Evolutionary conservation across 208 protist genomes (phyloP).

Genomic region (Lotmaria passim): DNA sequence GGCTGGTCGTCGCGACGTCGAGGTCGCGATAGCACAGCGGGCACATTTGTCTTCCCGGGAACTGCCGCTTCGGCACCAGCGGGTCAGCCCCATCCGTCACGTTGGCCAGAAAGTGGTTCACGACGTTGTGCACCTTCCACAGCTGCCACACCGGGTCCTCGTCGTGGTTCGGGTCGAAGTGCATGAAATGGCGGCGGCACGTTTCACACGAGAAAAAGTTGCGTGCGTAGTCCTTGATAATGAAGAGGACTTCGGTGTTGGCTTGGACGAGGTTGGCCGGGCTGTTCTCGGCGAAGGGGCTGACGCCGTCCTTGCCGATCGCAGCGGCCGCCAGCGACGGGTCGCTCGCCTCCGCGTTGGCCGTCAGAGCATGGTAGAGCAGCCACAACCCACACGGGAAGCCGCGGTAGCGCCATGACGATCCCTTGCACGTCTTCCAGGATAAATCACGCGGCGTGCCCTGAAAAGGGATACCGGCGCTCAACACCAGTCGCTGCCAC

Average conservation of each 20-base stretch:
- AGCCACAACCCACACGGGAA: conserved; percentile 81
- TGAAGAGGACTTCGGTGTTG: conserved; percentile 28
- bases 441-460: conserved; percentile 43
- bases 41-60: conserved; percentile 44
- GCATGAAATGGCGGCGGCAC: conserved; percentile 67
- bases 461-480: conserved; percentile 56
- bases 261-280: not conserved
- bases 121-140: conserved; percentile 78
- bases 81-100: conserved; percentile 46
- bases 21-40: conserved; percentile 31
- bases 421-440: conserved; percentile 70
- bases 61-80: conserved; percentile 66
- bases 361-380: conserved; percentile 73
- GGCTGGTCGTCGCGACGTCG: not conserved
- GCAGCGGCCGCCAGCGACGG: not conserved
- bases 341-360: not conserved
- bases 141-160: conserved; percentile 57
- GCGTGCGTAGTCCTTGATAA: conserved; percentile 63
- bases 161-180: conserved; percentile 33
- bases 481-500: conserved; percentile 53
- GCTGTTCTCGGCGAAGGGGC: not conserved
- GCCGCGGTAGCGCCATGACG: conserved; percentile 58
- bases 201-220: conserved; percentile 66
- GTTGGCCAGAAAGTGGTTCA: conserved; percentile 52
- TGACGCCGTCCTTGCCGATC: not conserved